Conservation (phyloP, 2,329 filamentous ascomycete genomes). For the Neopestalotiopsis rosae region DNA sequence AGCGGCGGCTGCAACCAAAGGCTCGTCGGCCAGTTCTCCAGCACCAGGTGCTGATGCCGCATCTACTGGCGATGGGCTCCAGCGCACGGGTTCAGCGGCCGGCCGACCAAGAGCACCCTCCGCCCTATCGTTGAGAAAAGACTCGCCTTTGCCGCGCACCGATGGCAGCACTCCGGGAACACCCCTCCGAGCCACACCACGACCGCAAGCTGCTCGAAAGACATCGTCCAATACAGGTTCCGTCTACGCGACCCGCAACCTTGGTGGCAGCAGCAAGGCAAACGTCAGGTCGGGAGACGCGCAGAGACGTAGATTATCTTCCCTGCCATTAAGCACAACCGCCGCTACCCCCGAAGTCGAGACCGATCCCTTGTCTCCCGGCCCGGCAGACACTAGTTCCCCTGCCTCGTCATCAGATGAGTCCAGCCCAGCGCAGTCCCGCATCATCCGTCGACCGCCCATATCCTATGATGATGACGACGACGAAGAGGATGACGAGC, state of each 20-base stretch:
- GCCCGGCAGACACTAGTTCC: conserved; percentile 44
- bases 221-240: conserved; percentile 51
- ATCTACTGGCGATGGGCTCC: conserved; percentile 52
- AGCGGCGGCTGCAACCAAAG: conserved; percentile 63
- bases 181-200: conserved; percentile 47
- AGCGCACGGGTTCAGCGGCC: conserved; percentile 54
- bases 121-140: conserved; percentile 61
- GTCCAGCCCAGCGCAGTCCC: conserved; percentile 60
- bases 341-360: conserved; percentile 37
- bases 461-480: conserved; percentile 52
- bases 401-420: conserved; percentile 38
- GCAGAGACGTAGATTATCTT: conserved; percentile 50
- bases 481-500: conserved; percentile 63
- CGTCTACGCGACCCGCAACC: conserved; percentile 39
- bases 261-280: conserved; percentile 39
- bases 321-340: conserved; percentile 45
- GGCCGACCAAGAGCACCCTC: conserved; percentile 53
- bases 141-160: conserved; percentile 57
- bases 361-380: conserved; percentile 48
- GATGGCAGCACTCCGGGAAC: conserved; percentile 52
- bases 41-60: conserved; percentile 54
- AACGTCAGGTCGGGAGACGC: conserved; percentile 33
- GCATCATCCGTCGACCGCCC: conserved; percentile 65
- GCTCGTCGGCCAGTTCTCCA: conserved; percentile 63
- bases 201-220: conserved; percentile 52